phyloP scores from a whole-genome alignment of 73 alveolate species.

The Stentor coeruleus region DNA sequence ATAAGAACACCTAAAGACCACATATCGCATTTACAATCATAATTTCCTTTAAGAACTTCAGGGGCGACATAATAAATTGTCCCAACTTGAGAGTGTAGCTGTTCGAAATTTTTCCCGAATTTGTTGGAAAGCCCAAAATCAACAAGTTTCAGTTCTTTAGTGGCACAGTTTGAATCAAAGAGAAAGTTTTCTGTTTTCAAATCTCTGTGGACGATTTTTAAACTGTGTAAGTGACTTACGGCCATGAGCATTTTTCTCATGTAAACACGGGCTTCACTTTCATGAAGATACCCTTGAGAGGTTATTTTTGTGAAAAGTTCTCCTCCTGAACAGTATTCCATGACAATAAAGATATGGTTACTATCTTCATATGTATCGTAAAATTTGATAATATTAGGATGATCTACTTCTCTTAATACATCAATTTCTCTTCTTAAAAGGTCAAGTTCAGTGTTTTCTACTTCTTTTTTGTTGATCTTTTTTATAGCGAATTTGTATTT shows the following conservation, averaged over 20 bases:
- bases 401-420: constrained; percentile 71
- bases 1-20: constrained; percentile 87
- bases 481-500: constrained; percentile 29
- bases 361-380: constrained; percentile 87
- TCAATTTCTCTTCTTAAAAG: constrained; percentile 75
- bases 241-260: constrained; percentile 39
- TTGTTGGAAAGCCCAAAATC: constrained; percentile 80
- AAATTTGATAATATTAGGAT: constrained; percentile 83
- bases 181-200: constrained; percentile 85
- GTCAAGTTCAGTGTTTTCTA: constrained; percentile 50
- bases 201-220: constrained; percentile 82
- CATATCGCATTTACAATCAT: constrained; percentile 81
- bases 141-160: constrained; percentile 74
- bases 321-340: constrained; percentile 56
- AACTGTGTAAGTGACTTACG: constrained; percentile 75
- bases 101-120: constrained; percentile 55
- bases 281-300: not conserved
- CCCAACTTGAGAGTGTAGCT: constrained; percentile 82
- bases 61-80: constrained; percentile 94
- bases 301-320: constrained; percentile 1
- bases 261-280: not conserved
- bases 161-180: constrained; percentile 53
- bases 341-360: constrained; percentile 76
- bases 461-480: constrained; percentile 33
- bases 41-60: constrained; percentile 84